Percentiles rank a stretch among this genome's conserved stretches.
Evolutionary conservation across 768 basidiomycete species (phyloP).

Genomic region (Neoboletus magnificus): DNA sequence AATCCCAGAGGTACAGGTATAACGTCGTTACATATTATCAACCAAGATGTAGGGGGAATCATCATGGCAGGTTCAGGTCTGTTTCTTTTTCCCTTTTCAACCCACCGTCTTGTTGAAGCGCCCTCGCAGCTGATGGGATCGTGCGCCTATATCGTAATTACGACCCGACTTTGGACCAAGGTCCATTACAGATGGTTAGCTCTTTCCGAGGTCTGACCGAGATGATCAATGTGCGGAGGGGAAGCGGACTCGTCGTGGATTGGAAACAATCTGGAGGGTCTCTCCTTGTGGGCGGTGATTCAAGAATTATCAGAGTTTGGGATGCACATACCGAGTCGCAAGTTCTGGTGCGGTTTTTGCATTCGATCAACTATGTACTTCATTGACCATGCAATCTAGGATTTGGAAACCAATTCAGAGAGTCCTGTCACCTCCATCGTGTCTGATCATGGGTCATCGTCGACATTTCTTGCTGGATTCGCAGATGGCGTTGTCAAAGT

Average conservation of each 20-base stretch:
- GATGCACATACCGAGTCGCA: constrained; percentile 88
- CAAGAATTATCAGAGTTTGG: constrained; percentile 87
- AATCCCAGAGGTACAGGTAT: constrained; percentile 80
- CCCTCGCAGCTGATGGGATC: constrained; percentile 77
- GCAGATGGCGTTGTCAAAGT: constrained; percentile 88
- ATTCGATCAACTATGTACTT: not conserved
- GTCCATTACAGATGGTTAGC: constrained; percentile 86
- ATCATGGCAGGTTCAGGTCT: constrained; percentile 83
- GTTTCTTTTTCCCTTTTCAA: constrained; percentile 21
- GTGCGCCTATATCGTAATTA: constrained; percentile 93
- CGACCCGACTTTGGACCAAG: constrained; percentile 66
- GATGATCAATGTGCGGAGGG: constrained; percentile 67
- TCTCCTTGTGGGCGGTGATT: constrained; percentile 89
- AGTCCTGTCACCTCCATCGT: constrained; percentile 85
- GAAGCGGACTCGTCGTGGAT: constrained; percentile 81
- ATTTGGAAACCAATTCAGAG: constrained; percentile 84
- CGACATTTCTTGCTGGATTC: constrained; percentile 86
- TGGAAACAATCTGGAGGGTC: constrained; percentile 91
- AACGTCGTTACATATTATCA: constrained; percentile 88
- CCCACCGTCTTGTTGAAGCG: not conserved
- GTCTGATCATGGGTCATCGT: constrained; percentile 71
- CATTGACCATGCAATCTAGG: constrained; percentile 44
- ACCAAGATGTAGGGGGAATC: constrained; percentile 91
- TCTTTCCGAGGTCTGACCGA: constrained; percentile 89
- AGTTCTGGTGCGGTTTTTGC: constrained; percentile 51